phyloP scores from a whole-genome alignment of 345 rosid species.

The Syzygium grande region DNA sequence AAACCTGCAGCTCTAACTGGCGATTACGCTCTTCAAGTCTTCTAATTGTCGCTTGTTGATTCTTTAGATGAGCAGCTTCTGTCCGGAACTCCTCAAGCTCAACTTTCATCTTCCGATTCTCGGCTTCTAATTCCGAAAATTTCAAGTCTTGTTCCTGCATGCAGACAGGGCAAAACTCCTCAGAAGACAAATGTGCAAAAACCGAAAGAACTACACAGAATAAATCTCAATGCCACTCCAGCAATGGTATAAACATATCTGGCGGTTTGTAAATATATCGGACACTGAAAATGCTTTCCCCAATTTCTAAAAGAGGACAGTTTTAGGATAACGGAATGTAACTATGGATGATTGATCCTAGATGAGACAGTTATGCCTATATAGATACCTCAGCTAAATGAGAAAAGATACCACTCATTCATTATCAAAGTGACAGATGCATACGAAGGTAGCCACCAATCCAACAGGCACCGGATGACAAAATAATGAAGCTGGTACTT shows the following conservation, averaged over 20 bases:
- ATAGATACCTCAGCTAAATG: background rate
- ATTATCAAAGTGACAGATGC: background rate
- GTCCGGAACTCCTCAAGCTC: conserved; percentile 94
- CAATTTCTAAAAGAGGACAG: background rate
- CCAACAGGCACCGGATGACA: background rate
- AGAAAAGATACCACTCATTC: background rate
- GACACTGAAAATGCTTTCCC: background rate
- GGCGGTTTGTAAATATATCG: background rate
- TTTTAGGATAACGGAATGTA: background rate
- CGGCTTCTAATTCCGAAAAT: conserved; percentile 80
- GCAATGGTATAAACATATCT: background rate
- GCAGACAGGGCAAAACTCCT: background rate
- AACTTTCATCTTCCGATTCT: conserved; percentile 93
- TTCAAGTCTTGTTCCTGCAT: conserved; percentile 92
- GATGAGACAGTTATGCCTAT: background rate
- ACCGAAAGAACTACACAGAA: background rate
- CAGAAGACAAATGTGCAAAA: background rate
- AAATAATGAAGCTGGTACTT: conserved; percentile 23
- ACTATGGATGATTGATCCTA: background rate
- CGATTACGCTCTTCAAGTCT: conserved; percentile 97
- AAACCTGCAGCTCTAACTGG: conserved; percentile 95
- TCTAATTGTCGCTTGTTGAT: conserved; percentile 98
- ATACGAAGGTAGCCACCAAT: background rate
- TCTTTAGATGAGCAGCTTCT: conserved; percentile 94
- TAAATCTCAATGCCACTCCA: background rate